These are phyloP conservation scores for Fraxinus anomala DNA, from an alignment of 257 asterid genomes.

Conservation along the genomic window DNA sequence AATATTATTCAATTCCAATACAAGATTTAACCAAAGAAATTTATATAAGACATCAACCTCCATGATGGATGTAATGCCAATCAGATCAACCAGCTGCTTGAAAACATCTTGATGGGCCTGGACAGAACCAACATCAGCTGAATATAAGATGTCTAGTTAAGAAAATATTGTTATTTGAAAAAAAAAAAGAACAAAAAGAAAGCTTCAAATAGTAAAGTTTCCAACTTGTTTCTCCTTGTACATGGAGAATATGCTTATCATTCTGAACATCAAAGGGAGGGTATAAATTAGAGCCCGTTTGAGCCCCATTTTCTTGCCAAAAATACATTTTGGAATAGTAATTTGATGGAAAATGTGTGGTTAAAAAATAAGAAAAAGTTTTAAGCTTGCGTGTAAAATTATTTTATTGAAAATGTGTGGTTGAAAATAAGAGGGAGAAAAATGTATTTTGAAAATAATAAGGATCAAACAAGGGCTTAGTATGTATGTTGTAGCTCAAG, in stretches of 20 bases:
- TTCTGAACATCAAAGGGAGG: neutral
- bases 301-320: no score
- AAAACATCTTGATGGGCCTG: slow-evolving; percentile 92
- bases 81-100: slow-evolving; percentile 88
- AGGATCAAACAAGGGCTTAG: neutral
- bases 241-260: slow-evolving; percentile 3
- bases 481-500: neutral
- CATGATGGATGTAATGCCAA: slow-evolving; percentile 97
- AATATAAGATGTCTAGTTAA: neutral
- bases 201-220: slow-evolving; percentile 16
- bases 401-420: no score
- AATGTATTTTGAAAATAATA: no score
- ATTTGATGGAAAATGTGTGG: no score
- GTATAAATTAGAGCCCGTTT: neutral
- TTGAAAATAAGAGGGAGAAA: no score
- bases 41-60: slow-evolving; percentile 61
- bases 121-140: slow-evolving; percentile 21
- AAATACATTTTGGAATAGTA: no score
- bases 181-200: neutral
- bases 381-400: no score
- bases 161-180: slow-evolving; percentile 1
- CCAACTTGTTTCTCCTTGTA: neutral
- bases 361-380: no score
- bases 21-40: slow-evolving; percentile 15
- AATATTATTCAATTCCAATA: neutral